Base-by-base conservation (phyloP, 2,329 filamentous ascomycete genomes). In the Tolypocladium amazonense region DNA sequence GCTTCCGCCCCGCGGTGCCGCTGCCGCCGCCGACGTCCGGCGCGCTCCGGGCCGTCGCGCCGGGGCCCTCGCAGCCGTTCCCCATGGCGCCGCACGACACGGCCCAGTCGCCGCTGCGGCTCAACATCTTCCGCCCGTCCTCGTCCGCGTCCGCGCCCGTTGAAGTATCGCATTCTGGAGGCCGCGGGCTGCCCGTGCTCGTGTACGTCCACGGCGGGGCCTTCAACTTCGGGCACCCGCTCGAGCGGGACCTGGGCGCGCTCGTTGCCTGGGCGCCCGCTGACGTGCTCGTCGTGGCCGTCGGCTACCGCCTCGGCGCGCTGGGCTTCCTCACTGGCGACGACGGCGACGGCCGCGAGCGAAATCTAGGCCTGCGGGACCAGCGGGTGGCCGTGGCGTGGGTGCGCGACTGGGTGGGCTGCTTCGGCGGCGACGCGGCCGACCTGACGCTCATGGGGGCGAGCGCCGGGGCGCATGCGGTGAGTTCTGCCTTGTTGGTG, bases 261-360 rank as follows among this genome's bases (percentile, higher is more conserved):
- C 83, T 89, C 72, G 80, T 87, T 18, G 77, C 80, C 6, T 87
- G 81, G 74, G 72, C 79, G 3, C 72, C 73, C 53, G 35, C 12
- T 55, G 79, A 80, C 12, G 72, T 88, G 57, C 75, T 89, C 50
- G 82, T 76, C 39, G 77, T 87, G 57, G 81, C 77, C 68, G 81
- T 87, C 68, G 83, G 82, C 71, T 85, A 89, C 70, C 79, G 88
- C 12, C 78, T 89, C 56, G 84, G 85, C 2, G 81, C 83, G 6
- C 76, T 90, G 67, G 89, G 89, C 0, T 91, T 93, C 71, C 71
- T 90, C 35, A 80, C 83, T 12, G 77, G 82, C 37, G 75, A 77
- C 18, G 78, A 79, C 39, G 47, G 73, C 77, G 30, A 78, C 78
- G 47, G 79, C 79, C 57, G 85, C 83, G 64, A 82, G 45, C 73